These are phyloP conservation scores for Phytophthora agathidicida DNA, from an alignment of 352 stramenopile species.

Conservation along the genomic window DNA sequence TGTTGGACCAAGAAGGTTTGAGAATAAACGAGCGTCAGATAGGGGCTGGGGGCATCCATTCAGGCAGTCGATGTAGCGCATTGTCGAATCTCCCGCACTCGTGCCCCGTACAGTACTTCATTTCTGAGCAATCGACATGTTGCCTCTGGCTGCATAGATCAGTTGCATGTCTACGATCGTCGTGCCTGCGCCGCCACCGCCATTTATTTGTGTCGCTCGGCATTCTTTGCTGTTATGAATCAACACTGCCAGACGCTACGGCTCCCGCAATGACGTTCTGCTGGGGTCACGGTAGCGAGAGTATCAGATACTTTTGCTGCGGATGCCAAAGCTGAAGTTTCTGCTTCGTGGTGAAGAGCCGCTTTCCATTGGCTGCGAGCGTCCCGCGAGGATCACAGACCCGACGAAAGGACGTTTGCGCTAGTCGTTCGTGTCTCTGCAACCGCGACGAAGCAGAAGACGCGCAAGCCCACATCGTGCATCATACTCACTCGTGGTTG, in stretches of 20 bases:
- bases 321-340: constrained; percentile 9
- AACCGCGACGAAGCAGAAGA: not conserved
- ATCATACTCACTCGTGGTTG: no score
- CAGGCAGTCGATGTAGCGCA: not conserved
- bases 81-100: not conserved
- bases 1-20: not conserved
- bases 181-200: not conserved
- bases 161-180: constrained; percentile 19
- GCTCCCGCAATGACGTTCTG: no score
- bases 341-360: constrained; percentile 6
- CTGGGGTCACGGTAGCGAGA: no score
- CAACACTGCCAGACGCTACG: no score
- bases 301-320: no score
- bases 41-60: constrained; percentile 3
- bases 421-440: no score
- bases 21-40: constrained; percentile 7
- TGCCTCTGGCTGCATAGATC: constrained; percentile 15
- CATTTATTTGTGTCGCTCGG: no score
- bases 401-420: constrained; percentile 5
- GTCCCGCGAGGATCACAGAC: not conserved
- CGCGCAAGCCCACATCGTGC: no score
- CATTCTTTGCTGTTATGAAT: no score
- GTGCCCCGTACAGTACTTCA: no score
- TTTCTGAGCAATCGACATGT: constrained; percentile 15
- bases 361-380: not conserved